Conservation (phyloP, 1,284 basidiomycete species). For the Mixia osmundae region DNA sequence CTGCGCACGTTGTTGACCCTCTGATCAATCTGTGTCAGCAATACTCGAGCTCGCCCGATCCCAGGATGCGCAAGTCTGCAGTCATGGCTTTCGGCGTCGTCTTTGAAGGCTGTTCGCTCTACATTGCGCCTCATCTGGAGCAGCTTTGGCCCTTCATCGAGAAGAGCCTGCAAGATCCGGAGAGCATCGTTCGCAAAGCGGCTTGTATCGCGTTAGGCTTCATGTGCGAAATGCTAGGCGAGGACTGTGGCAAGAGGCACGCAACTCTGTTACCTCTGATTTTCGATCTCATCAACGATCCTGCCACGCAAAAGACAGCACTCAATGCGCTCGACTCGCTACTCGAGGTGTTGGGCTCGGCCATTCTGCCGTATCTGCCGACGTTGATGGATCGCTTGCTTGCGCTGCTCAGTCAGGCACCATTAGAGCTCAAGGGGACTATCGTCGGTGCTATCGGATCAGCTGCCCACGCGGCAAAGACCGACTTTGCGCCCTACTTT, state of each 20-base stretch:
- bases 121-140: conserved; percentile 77
- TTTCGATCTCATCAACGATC: conserved; percentile 71
- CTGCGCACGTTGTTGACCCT: conserved; percentile 86
- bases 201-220: conserved; percentile 88
- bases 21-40: conserved; percentile 40
- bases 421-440: conserved; percentile 70
- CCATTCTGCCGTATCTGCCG: conserved; percentile 67
- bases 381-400: conserved; percentile 90
- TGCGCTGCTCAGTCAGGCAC: conserved; percentile 65
- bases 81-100: conserved; percentile 89
- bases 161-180: conserved; percentile 58
- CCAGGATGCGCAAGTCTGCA: conserved; percentile 60
- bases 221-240: conserved; percentile 92
- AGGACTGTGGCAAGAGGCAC: conserved; percentile 72
- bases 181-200: conserved; percentile 74
- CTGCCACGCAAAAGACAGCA: conserved; percentile 67
- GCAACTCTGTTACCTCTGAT: conserved; percentile 64
- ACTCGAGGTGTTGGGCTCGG: conserved; percentile 80
- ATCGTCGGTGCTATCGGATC: conserved; percentile 96
- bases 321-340: conserved; percentile 92
- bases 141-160: conserved; percentile 91
- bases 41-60: conserved; percentile 60
- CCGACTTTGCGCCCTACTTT: conserved; percentile 85
- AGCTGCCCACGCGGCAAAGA: conserved; percentile 91
- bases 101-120: conserved; percentile 96